Evolutionary conservation across 2,329 filamentous ascomycete species (phyloP), one percentile per base, ranked within the genome.

Genomic region (Colletotrichum lindemuthianum): DNA sequence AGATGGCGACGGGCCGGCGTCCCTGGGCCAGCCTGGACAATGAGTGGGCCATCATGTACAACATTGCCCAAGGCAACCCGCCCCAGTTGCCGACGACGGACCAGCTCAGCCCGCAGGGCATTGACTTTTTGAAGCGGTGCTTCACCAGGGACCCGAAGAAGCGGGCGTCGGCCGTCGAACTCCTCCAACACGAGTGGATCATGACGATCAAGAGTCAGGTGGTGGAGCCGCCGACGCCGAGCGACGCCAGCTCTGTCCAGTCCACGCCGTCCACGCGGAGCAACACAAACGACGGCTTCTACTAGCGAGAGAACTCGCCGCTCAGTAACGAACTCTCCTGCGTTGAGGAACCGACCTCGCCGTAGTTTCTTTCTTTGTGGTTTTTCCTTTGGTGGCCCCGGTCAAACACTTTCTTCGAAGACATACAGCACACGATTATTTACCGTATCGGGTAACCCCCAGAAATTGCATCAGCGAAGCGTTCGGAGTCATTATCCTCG

Each of bases 1-100:
- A 99, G 78, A 98, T 99, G 95, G 93, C 93, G 4, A 99, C 96
- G 0, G 96, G 96, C 16, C 88, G 93, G 67, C 89, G 95, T 13
- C 96, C 96, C 1, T 99, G 96, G 96, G 93, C 93, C 33, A 93
- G 90, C 69, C 88, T 98, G 50, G 96, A 99, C 81, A 99, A 99
- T 75, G 96, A 99, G 78, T 99, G 94, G 93, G 96, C 96, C 45
- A 98, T 99, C 80, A 99, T 99, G 96, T 99, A 97, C 85, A 98
- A 98, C 81, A 99, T 99, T 73, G 96, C 96, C 1, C 95, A 97
- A 75, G 96, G 96, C 69, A 97, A 97, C 72, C 92, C 93, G 52
- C 96, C 96, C 6, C 90, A 93, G 74, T 84, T 97, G 60, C 96
- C 96, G 2, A 84, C 87, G 1, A 76, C 82, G 1, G 95, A 98